Conservation (phyloP, 2,329 filamentous ascomycete species). For the Trichoderma atroviride region DNA sequence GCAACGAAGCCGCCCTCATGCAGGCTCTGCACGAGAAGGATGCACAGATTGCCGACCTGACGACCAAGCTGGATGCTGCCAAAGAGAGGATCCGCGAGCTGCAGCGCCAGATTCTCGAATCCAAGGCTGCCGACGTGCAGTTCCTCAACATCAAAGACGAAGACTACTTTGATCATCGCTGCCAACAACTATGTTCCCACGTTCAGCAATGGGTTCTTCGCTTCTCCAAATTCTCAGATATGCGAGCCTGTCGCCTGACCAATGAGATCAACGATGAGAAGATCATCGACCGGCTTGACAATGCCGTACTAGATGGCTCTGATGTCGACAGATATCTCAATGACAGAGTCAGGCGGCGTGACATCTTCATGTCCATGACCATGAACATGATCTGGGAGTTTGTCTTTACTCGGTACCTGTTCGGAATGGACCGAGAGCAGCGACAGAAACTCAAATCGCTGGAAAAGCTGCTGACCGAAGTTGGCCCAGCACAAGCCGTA, state of each 20-base stretch:
- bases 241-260: slow-evolving; percentile 80
- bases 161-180: slow-evolving; percentile 92
- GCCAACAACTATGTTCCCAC: slow-evolving; percentile 91
- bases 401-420: slow-evolving; percentile 95
- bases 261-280: slow-evolving; percentile 88
- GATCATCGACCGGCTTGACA: slow-evolving; percentile 91
- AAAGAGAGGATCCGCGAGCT: slow-evolving; percentile 60
- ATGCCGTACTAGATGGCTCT: slow-evolving; percentile 88
- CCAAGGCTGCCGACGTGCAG: slow-evolving; percentile 64
- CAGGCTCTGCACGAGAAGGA: slow-evolving; percentile 79
- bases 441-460: slow-evolving; percentile 95
- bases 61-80: slow-evolving; percentile 75
- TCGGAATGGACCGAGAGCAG: slow-evolving; percentile 98
- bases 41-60: slow-evolving; percentile 76
- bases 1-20: slow-evolving; percentile 61
- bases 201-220: slow-evolving; percentile 97
- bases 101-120: slow-evolving; percentile 57
- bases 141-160: slow-evolving; percentile 84
- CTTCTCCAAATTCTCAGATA: slow-evolving; percentile 97
- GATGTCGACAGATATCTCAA: slow-evolving; percentile 87
- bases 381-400: slow-evolving; percentile 99
- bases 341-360: slow-evolving; percentile 84
- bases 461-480: slow-evolving; percentile 87
- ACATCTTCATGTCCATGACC: slow-evolving; percentile 97
- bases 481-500: slow-evolving; percentile 85